Percentiles rank a stretch among this genome's conserved stretches.
phyloP scores from a whole-genome alignment of 371 early-diverging fungal genomes.

The Syncephalastrum sp. region DNA sequence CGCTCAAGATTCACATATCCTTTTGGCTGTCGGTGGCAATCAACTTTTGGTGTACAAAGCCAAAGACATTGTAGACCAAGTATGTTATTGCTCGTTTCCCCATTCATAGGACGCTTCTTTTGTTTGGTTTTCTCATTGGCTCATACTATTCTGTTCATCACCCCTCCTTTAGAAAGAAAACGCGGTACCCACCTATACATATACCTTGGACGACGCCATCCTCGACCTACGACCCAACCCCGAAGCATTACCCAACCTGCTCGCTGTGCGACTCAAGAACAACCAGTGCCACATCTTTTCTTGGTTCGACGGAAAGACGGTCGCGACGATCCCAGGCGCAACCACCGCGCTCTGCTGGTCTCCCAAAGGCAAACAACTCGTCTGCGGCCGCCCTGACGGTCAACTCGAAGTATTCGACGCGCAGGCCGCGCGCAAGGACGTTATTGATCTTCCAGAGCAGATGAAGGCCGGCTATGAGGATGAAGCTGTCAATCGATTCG shows the following conservation, averaged over 20 bases:
- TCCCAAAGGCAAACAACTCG: conserved; percentile 56
- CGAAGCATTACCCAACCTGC: conserved; percentile 29
- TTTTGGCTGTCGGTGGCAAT: conserved; percentile 25
- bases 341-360: conserved; percentile 53
- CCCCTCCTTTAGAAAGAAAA: conserved; percentile 20
- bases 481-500: conserved; percentile 25
- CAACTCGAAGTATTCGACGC: conserved; percentile 33
- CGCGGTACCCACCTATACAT: conserved; percentile 16
- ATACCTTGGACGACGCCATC: conserved; percentile 19
- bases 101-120: too few relatives aligned
- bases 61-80: conserved; percentile 24
- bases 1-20: conserved; percentile 26
- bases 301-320: conserved; percentile 19
- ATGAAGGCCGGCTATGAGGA: conserved; percentile 22
- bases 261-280: conserved; percentile 28
- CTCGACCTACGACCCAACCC: conserved; percentile 45
- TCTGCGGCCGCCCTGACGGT: conserved; percentile 43
- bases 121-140: too few relatives aligned
- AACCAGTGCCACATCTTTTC: conserved; percentile 24
- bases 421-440: conserved; percentile 27
- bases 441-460: conserved; percentile 19
- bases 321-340: conserved; percentile 20
- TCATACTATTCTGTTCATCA: background rate
- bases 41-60: conserved; percentile 26
- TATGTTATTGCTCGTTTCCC: background rate